Conservation (phyloP, 495 filamentous ascomycete genomes). For the Lineolata rhizophorae region DNA sequence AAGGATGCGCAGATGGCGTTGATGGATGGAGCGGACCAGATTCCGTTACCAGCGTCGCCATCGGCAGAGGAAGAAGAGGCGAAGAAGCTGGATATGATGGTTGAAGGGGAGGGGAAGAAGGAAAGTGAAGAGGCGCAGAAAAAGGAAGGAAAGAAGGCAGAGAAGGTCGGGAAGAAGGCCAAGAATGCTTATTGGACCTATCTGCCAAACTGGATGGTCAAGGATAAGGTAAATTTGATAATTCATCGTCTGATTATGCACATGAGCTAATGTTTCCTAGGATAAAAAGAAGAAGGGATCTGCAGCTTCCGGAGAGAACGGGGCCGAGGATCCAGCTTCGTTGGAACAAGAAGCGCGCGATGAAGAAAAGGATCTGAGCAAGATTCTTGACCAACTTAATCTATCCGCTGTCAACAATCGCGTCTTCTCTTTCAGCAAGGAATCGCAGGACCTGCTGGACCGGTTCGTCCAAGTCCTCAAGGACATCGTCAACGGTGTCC, state of each 20-base stretch:
- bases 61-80: conserved; percentile 4
- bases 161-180: conserved; percentile 1
- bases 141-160: conserved; percentile 1
- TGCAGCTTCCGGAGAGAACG: conserved; percentile 28
- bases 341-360: no score
- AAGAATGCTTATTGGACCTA: conserved; percentile 8
- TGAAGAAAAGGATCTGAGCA: conserved; percentile 38
- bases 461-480: conserved; percentile 78
- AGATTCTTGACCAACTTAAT: conserved; percentile 58
- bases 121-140: no score
- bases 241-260: background rate
- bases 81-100: conserved; percentile 1
- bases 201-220: conserved; percentile 1
- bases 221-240: background rate
- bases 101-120: no score
- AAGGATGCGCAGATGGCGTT: no score
- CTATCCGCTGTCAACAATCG: conserved; percentile 57
- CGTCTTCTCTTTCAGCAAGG: conserved; percentile 59
- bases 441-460: conserved; percentile 55
- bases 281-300: conserved; percentile 14
- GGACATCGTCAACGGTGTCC: conserved; percentile 77
- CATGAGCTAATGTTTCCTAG: conserved; percentile 3
- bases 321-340: conserved; percentile 11
- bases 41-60: conserved; percentile 12
- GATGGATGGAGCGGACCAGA: conserved; percentile 8